phyloP scores from a whole-genome alignment of 2,329 filamentous ascomycete genomes.

The Colletotrichum acutatum region DNA sequence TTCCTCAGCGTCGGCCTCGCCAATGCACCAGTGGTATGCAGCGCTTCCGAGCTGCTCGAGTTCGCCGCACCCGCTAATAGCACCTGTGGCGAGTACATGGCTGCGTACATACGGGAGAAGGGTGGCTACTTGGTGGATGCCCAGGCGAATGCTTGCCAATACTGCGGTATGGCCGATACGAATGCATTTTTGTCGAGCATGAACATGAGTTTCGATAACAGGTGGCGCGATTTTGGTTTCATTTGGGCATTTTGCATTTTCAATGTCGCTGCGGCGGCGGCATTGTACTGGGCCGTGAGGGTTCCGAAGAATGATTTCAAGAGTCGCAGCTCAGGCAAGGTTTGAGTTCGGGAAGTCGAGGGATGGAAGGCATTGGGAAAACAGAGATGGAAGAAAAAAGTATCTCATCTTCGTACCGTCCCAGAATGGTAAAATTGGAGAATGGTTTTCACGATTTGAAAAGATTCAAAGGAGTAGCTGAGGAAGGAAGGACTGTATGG shows the following conservation, averaged over 20 bases:
- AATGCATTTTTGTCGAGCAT: slow-evolving; percentile 51
- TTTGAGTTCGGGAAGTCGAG: not conserved
- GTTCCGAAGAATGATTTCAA: slow-evolving; percentile 42
- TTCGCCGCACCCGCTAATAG: slow-evolving; percentile 60
- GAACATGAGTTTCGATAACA: slow-evolving; percentile 56
- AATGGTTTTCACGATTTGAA: not conserved
- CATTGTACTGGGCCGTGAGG: slow-evolving; percentile 57
- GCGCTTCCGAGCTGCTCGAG: slow-evolving; percentile 57
- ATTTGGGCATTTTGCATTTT: slow-evolving; percentile 63
- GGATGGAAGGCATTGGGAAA: not conserved
- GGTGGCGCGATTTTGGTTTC: slow-evolving; percentile 67
- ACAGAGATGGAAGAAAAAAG: not conserved
- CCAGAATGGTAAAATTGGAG: not conserved
- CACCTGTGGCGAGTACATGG: slow-evolving; percentile 62
- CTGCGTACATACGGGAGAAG: slow-evolving; percentile 50
- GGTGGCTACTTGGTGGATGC: slow-evolving; percentile 62
- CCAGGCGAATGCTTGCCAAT: slow-evolving; percentile 56
- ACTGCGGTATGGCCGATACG: slow-evolving; percentile 49
- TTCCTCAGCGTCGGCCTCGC: slow-evolving; percentile 56
- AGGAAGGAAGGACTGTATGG: not conserved
- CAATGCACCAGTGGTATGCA: slow-evolving; percentile 39
- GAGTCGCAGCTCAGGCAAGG: not conserved
- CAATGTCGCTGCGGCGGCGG: slow-evolving; percentile 59
- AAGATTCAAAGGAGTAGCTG: too few relatives aligned
- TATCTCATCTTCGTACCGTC: not conserved